phyloP scores from a whole-genome alignment of 768 basidiomycete genomes.

The Pleurotus citrinopileatus region DNA sequence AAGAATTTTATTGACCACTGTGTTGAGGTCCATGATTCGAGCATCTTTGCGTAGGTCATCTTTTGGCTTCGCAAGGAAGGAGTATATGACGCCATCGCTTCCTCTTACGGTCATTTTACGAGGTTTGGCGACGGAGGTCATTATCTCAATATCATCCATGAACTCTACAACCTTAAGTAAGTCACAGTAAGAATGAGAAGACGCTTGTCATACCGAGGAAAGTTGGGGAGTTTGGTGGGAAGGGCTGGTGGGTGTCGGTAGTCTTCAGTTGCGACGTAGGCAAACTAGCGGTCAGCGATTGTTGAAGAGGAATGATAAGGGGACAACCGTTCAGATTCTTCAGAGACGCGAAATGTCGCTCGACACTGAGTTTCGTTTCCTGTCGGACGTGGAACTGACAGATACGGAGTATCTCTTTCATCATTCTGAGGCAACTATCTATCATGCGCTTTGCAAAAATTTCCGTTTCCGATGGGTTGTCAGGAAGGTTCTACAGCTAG shows the following conservation, averaged over 20 bases:
- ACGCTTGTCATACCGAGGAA: slow-evolving; percentile 54
- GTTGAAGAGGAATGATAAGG: slow-evolving; percentile 89
- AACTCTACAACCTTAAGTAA: slow-evolving; percentile 48
- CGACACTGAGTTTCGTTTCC: slow-evolving; percentile 40
- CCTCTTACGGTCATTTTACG: slow-evolving; percentile 86
- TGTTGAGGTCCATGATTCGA: slow-evolving; percentile 95
- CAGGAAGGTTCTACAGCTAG: too few species aligned
- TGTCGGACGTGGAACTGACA: slow-evolving; percentile 53
- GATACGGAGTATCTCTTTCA: slow-evolving; percentile 63
- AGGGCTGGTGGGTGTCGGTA: slow-evolving; percentile 68
- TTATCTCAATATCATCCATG: slow-evolving; percentile 80
- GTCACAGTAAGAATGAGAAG: neutral
- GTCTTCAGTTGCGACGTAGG: slow-evolving; percentile 56
- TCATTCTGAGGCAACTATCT: slow-evolving; percentile 55
- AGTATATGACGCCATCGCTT: slow-evolving; percentile 79
- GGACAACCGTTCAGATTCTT: slow-evolving; percentile 52
- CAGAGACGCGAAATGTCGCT: slow-evolving; percentile 58
- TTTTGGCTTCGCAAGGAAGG: slow-evolving; percentile 94
- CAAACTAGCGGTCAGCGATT: slow-evolving; percentile 85
- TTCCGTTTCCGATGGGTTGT: too few species aligned
- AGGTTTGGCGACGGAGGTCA: slow-evolving; percentile 89
- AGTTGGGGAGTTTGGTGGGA: slow-evolving; percentile 71
- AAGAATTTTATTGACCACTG: slow-evolving; percentile 94
- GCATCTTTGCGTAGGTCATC: slow-evolving; percentile 98
- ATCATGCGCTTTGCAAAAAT: slow-evolving; percentile 45